phyloP scores from a whole-genome alignment of 2,329 filamentous ascomycete genomes.

The Trichoderma cornu-damae region DNA sequence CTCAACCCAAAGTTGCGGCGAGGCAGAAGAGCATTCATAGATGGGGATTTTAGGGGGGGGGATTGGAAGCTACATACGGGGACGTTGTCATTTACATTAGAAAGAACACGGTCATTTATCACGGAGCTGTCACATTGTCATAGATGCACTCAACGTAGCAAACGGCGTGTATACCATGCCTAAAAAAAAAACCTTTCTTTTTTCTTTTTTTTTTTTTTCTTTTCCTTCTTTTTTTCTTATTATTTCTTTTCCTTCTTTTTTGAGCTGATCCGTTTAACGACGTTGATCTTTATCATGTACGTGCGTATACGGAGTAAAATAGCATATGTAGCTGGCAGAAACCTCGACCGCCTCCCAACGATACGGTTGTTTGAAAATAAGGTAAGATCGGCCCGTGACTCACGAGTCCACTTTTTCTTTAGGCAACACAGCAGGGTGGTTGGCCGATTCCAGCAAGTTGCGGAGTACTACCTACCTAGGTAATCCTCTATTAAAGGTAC shows the following conservation, averaged over 20 bases:
- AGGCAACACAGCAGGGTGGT: slow-evolving; percentile 13
- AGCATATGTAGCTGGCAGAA: neutral
- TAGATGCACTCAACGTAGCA: neutral
- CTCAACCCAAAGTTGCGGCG: neutral
- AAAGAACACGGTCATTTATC: neutral
- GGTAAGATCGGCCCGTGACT: slow-evolving; percentile 13
- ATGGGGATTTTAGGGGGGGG: no score
- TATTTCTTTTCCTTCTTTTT: no score
- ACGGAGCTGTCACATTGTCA: neutral
- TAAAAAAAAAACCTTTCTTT: neutral
- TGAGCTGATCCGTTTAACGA: no score
- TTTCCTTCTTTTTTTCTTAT: no score
- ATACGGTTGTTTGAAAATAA: no score
- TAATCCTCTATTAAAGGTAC: no score
- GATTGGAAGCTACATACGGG: neutral
- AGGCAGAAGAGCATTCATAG: neutral
- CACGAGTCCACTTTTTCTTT: slow-evolving; percentile 6
- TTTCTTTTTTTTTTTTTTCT: no score
- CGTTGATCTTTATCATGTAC: neutral
- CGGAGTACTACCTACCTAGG: no score
- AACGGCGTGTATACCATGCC: neutral
- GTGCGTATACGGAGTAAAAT: no score
- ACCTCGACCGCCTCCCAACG: neutral
- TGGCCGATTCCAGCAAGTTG: neutral
- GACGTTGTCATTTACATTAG: neutral